Base-by-base conservation (phyloP, 2,329 filamentous ascomycete species). In the Coniochaeta hoffmannii region DNA sequence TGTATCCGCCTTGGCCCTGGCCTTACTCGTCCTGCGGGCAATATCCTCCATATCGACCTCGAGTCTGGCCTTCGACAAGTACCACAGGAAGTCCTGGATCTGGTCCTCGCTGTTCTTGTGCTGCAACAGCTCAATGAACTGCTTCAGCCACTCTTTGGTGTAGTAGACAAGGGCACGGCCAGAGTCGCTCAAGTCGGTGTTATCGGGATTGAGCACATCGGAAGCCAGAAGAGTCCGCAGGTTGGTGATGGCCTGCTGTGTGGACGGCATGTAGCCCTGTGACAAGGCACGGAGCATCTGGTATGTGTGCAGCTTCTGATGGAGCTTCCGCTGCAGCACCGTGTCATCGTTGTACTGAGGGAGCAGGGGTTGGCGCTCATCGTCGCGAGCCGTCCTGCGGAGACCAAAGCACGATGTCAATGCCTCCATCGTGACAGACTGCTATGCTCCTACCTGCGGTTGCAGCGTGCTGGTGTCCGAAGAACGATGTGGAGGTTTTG, bases 81-180 rank as follows among this genome's bases (percentile, higher is more conserved):
- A 91, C 91, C 91, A 97, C 36, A 96, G 77, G 60, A 97, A 89
- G 64, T 97, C 90, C 69, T 97, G 93, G 17, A 97, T 82, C 68
- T 96, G 88, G 69, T 97, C 90, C 15, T 82, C 71, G 58, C 77
- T 75, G 69, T 97, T 97, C 75, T 97, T 97, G 70, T 91, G 79
- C 55, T 83, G 78, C 49, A 97, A 68, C 6, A 96, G 72, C n/a
- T 90, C 83, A 63, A 95, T 93, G 68, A 96, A 85, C 56, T 92
- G 80, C 56, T 84, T 80, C 8, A 97, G 74, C 81, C 85, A 93
- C 62, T 87, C 78, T 67, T 87, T 89, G 51, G 79, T 77, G 65
- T 87, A 87, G 58, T 86, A 86, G 53, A 89, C 76, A 24, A 97
- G 76, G 50, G 86, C 80, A 9, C 86, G 82, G 24, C 92, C 91